Evolutionary conservation across 202 grass and related monocot species (phyloP), one percentile per base, ranked within the genome.

Genomic region (Schoenoplectus tabernaemontani): DNA sequence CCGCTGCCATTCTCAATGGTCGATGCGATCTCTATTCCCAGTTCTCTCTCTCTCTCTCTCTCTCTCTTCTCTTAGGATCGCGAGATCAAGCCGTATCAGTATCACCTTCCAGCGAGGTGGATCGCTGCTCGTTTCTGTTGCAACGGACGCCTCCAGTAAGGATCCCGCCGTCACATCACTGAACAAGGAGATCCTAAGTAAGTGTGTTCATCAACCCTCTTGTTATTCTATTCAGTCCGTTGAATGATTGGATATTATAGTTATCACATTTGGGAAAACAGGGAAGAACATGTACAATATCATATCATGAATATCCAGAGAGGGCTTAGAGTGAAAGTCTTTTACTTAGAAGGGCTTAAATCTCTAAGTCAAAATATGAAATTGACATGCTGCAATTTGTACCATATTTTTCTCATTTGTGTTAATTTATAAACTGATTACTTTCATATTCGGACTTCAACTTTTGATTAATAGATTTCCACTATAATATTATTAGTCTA

Each of bases 101-200:
- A n/a, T n/a, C n/a, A n/a, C n/a, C n/a, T 32, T 9, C 9, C 82
- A 69, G 34, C 63, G 46, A 11, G 69, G 38, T 13, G 19, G 44
- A 48, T 32, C 26, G 43, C 15, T 73, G 43, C 23, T 81, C 17
- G 15, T 61, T 43, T 43, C 78, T 6, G 78, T 84, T 24, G 56
- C 20, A 8, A 88, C 81, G 84, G 86, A 87, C 0, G 79, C 82
- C 9, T 90, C 78, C 44, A 78, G 84, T 61, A 74, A 82, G 59
- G 88, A 73, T 33, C 76, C n/a, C 4, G 53, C 7, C 24, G n/a
- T 78, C 33, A 50, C 82, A 24, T 28, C 67, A 48, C 9, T 23
- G 8, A 34, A 60, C 50, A 85, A 54, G 64, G 42, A 85, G 81
- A 66, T 43, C 44, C 84, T 70, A 68, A 78, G 88, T 91, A 85